phyloP scores from a whole-genome alignment of 805 yeast genomes.

The Suhomyces emberorum region DNA sequence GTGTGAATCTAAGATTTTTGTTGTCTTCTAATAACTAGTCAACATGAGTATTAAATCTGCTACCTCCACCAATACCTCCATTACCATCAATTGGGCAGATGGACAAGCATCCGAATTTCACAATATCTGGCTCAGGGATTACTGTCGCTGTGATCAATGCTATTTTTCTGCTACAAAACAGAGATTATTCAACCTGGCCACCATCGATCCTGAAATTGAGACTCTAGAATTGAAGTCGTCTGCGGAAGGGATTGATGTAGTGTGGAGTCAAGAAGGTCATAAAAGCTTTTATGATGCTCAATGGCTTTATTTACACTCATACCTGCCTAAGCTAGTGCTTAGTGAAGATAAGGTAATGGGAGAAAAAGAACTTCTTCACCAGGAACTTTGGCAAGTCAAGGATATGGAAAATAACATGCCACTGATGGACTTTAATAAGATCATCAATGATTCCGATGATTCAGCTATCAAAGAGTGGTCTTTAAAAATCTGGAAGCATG shows the following conservation, averaged over 20 bases:
- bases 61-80: conserved; percentile 1
- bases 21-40: no score
- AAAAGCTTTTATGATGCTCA: conserved; percentile 30
- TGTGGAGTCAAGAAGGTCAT: conserved; percentile 45
- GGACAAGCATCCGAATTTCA: conserved; percentile 22
- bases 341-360: conserved; percentile 24
- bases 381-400: conserved; percentile 44
- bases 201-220: conserved; percentile 25
- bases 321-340: conserved; percentile 47
- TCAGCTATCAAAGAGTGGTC: conserved; percentile 55
- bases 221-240: conserved; percentile 12
- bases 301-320: conserved; percentile 51
- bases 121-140: conserved; percentile 62
- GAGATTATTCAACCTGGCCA: conserved; percentile 53
- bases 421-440: conserved; percentile 43
- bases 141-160: conserved; percentile 57
- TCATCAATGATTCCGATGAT: conserved; percentile 37
- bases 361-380: conserved; percentile 26
- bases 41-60: not conserved
- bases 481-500: conserved; percentile 49
- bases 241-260: conserved; percentile 15
- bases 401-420: conserved; percentile 43
- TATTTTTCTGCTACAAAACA: conserved; percentile 57
- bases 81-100: conserved; percentile 6
- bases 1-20: no score